phyloP scores from a whole-genome alignment of 805 yeast genomes.

The Metschnikowia peoriensis region DNA sequence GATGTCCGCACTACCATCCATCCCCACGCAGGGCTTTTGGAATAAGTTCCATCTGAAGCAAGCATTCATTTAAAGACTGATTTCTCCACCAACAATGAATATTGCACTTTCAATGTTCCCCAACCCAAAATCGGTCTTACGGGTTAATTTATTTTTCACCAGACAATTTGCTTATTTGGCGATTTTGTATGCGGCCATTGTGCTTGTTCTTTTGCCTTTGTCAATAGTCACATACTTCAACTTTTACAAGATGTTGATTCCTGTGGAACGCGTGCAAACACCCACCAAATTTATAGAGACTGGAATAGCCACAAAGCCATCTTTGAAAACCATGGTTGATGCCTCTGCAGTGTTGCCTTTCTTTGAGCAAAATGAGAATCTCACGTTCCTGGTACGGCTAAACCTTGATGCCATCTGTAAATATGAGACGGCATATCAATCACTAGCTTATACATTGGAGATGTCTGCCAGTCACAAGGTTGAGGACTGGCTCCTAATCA shows the following conservation, averaged over 20 bases:
- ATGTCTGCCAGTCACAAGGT: slow-evolving; percentile 1
- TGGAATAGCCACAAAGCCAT: neutral
- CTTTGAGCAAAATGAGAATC: slow-evolving; percentile 11
- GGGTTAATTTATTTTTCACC: slow-evolving; percentile 14
- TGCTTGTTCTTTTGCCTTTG: slow-evolving; percentile 33
- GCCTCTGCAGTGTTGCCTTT: slow-evolving; percentile 7
- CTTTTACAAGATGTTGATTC: slow-evolving; percentile 36
- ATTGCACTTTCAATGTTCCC: slow-evolving; percentile 1
- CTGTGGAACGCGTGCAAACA: slow-evolving; percentile 19
- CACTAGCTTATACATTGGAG: slow-evolving; percentile 12
- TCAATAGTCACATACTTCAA: slow-evolving; percentile 34
- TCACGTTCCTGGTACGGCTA: slow-evolving; percentile 14
- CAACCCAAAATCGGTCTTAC: slow-evolving; percentile 1
- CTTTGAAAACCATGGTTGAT: slow-evolving; percentile 4
- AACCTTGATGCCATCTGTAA: slow-evolving; percentile 28
- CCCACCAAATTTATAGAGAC: slow-evolving; percentile 12
- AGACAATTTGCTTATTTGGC: slow-evolving; percentile 14
- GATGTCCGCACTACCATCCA: neutral
- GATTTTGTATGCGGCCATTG: slow-evolving; percentile 20
- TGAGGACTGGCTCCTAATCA: slow-evolving; percentile 18
- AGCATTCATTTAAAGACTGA: no score
- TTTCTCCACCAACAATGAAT: neutral
- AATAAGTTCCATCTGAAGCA: neutral
- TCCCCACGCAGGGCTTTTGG: neutral
- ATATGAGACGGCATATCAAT: slow-evolving; percentile 19